Base-by-base conservation (phyloP, 805 yeast genomes). In the Ogataea methanolica region DNA sequence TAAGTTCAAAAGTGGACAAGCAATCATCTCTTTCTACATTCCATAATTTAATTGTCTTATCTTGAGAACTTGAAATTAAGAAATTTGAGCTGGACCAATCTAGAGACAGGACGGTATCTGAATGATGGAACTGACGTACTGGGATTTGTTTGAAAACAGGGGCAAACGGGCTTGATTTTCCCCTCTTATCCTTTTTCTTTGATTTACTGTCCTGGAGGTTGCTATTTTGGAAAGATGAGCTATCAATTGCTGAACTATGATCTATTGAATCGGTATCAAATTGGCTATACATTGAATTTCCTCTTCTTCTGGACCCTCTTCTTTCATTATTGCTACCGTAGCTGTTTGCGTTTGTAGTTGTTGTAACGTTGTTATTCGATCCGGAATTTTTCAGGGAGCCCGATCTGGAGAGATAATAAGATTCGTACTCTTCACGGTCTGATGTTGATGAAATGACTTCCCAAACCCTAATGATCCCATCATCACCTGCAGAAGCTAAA, bases 81-180 rank as follows among this genome's bases (percentile, higher is more conserved):
- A 91, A 91, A 61, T 84, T 84, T 66, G 89, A 90, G 56, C 83
- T 84, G 44, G 95, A 85, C 97, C 97, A 91, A 57, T 87, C 88
- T 33, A 91, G 60, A 11, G 86, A 79, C n/a, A 88, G 63, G 15
- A 92, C 74, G 49, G 88, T 85, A 41, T 77, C 78, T 0, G 76
- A 65, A 64, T 92, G 97, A 16, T 62, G 65, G 51, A 80, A 85
- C 14, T 74, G 74, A 31, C 78, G 72, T 15, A 73, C 61, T 0
- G 97, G 96, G 11, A 60, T 62, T 4, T 81, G 78, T 53, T 82
- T 84, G 62, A 91, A 90, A 1, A 91, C 88, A 0, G 96, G 92
- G 0, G 96, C 95, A 56, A 75, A 77, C 4, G 62, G 57, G 2
- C 48, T 41, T 7, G 70, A 62, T n/a, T 52, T 50, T 26, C 55